Evolutionary conservation across 176 grass and related monocot genomes (phyloP).

Genomic region (Elaeis guineensis): DNA sequence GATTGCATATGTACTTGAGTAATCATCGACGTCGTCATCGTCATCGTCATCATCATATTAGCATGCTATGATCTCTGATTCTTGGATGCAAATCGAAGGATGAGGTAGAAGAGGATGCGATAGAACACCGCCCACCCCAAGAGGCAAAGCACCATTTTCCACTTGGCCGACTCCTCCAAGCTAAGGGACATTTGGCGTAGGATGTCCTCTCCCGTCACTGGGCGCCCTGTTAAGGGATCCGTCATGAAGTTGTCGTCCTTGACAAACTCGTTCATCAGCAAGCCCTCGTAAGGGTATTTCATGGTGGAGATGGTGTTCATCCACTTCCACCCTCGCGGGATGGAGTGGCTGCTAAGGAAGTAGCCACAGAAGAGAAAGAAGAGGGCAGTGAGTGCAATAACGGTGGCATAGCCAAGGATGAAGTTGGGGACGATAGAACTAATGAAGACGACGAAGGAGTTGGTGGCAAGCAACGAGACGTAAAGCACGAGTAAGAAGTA

Average conservation of each 20-base stretch:
- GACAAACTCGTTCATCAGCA: conserved; percentile 58
- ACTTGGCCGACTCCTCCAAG: conserved; percentile 24
- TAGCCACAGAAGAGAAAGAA: conserved; percentile 68
- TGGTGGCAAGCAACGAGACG: conserved; percentile 49
- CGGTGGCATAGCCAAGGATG: conserved; percentile 55
- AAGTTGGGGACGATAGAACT: conserved; percentile 63
- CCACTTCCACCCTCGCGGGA: conserved; percentile 43
- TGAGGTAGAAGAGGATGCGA: conserved; percentile 53
- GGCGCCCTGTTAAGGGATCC: no score
- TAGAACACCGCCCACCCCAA: conserved; percentile 50
- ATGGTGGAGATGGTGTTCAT: conserved; percentile 51
- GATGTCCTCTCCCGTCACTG: conserved; percentile 23
- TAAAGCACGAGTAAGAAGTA: conserved; percentile 68
- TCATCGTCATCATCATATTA: no score
- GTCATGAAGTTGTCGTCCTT: not conserved
- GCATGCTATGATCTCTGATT: conserved; percentile 31
- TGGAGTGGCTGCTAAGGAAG: conserved; percentile 48
- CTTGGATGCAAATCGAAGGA: conserved; percentile 57
- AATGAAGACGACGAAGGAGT: conserved; percentile 64
- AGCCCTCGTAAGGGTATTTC: conserved; percentile 64
- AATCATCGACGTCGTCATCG: no score
- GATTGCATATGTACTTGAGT: no score
- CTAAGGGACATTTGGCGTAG: conserved; percentile 41
- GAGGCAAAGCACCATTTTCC: conserved; percentile 62
- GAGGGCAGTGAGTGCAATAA: conserved; percentile 66